Percentiles rank a stretch among this genome's conserved stretches.
Conservation (phyloP, 208 protist genomes). For the Wallacemonas sp. region DNA sequence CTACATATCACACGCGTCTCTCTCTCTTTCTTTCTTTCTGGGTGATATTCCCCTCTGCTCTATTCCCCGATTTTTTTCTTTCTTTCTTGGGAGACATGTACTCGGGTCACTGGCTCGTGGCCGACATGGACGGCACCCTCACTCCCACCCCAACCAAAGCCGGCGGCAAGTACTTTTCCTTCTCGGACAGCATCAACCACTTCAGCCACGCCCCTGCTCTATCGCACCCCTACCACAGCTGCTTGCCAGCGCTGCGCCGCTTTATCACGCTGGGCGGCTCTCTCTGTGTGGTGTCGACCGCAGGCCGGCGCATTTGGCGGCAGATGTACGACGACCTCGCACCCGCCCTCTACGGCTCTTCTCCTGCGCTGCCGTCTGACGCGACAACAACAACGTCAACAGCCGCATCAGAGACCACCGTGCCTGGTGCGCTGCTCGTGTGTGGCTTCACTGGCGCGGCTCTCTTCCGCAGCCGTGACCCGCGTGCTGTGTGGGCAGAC, state of each 20-base stretch:
- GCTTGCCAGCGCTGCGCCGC: slow-evolving; percentile 32
- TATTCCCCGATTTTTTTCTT: neutral
- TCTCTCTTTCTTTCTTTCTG: neutral
- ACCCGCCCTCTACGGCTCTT: slow-evolving; percentile 32
- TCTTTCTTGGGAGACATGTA: slow-evolving; percentile 25
- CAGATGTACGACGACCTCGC: slow-evolving; percentile 62
- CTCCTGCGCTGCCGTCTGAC: too few relatives aligned
- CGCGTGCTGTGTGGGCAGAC: slow-evolving; percentile 9
- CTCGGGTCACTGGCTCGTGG: slow-evolving; percentile 48
- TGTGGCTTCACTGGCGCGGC: slow-evolving; percentile 69
- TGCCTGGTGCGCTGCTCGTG: slow-evolving; percentile 40
- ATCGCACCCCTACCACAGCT: slow-evolving; percentile 31
- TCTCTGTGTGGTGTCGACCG: slow-evolving; percentile 60
- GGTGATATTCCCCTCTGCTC: too few relatives aligned
- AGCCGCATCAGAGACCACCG: too few relatives aligned
- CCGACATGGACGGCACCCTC: slow-evolving; percentile 69
- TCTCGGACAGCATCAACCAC: slow-evolving; percentile 31
- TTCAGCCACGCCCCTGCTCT: slow-evolving; percentile 10
- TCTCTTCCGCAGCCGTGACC: slow-evolving; percentile 33
- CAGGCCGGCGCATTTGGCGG: slow-evolving; percentile 43
- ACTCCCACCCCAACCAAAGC: slow-evolving; percentile 48
- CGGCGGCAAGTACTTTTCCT: slow-evolving; percentile 41
- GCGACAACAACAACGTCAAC: too few relatives aligned
- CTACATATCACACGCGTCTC: too few relatives aligned
- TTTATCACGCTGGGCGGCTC: slow-evolving; percentile 40